Percentiles rank a stretch among this genome's conserved stretches.
Evolutionary conservation across 139 green algal genomes (phyloP).

Genomic region (Closterium sp.): DNA sequence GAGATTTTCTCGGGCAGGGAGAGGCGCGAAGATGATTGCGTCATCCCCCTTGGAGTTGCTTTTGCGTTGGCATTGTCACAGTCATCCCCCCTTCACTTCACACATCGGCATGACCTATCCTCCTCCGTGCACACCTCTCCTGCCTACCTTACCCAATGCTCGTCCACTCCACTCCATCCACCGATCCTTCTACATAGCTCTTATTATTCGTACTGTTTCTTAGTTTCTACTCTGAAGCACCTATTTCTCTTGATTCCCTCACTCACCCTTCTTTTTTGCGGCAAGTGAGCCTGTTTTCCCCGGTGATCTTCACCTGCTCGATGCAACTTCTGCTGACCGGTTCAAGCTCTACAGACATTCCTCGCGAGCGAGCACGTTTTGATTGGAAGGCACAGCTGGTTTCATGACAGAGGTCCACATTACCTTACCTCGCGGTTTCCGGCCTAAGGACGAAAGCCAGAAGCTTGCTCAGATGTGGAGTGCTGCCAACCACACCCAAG

Average conservation of each 20-base stretch:
- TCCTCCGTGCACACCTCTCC: no score
- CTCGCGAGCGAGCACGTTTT: no score
- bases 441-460: background rate
- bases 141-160: no score
- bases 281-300: background rate
- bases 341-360: no score
- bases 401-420: background rate
- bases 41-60: background rate
- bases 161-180: no score
- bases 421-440: background rate
- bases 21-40: background rate
- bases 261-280: background rate
- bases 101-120: no score
- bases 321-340: no score
- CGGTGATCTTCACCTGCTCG: no score
- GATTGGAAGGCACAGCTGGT: background rate
- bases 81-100: background rate
- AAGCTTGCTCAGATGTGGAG: background rate
- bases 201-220: background rate
- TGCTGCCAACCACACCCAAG: background rate
- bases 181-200: background rate
- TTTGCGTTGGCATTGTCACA: background rate
- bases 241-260: background rate
- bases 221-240: background rate
- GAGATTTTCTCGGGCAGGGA: background rate